These are phyloP conservation scores for Helotiales sp. DNA, from an alignment of 2,329 filamentous ascomycete species.

Conservation along the genomic window DNA sequence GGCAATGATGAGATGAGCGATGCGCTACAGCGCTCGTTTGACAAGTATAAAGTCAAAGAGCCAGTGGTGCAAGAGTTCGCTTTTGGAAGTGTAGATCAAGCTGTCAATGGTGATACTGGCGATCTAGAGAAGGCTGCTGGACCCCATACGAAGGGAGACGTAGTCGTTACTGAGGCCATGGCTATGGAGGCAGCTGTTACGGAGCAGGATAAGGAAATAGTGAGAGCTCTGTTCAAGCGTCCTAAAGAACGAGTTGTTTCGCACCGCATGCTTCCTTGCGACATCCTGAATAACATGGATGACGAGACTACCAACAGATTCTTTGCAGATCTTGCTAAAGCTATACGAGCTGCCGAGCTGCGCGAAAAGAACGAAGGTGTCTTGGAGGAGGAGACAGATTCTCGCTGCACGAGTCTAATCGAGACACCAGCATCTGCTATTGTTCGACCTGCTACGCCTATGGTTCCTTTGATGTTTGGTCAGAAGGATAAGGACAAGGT, in stretches of 20 bases:
- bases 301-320: not conserved
- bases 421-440: not conserved
- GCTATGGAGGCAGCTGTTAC: too few species aligned
- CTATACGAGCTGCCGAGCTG: not conserved
- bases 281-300: not conserved
- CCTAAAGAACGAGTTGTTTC: too few species aligned
- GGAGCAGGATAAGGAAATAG: too few species aligned
- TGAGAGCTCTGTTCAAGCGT: too few species aligned
- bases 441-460: not conserved
- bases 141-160: too few species aligned
- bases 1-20: not conserved
- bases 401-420: not conserved
- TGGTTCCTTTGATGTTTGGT: not conserved
- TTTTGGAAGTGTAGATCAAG: not conserved
- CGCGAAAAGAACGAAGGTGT: not conserved
- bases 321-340: too few species aligned
- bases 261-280: not conserved
- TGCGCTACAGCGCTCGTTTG: not conserved
- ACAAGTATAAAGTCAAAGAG: not conserved
- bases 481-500: not conserved
- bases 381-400: not conserved
- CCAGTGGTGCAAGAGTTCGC: not conserved
- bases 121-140: too few species aligned
- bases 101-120: not conserved
- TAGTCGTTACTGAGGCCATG: too few species aligned